Conservation (phyloP, 192 early-diverging fungal species). For the Backusella circina region DNA sequence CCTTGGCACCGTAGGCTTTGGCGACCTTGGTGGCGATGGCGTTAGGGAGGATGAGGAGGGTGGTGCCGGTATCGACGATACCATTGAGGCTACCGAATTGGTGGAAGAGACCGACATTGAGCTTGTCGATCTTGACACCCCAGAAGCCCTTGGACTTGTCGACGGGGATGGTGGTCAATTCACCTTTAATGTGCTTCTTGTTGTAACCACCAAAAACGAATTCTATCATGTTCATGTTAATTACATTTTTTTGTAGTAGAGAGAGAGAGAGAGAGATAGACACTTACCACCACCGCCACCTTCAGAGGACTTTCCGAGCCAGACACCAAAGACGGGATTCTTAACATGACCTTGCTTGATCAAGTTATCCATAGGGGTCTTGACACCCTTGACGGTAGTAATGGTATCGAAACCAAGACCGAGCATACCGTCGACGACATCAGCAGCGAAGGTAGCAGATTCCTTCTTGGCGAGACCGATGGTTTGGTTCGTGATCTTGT, state of each 20-base stretch:
- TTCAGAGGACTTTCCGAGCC: constrained; percentile 48
- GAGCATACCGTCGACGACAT: constrained; percentile 22
- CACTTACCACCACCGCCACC: constrained; percentile 21
- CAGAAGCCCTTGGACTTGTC: constrained; percentile 10
- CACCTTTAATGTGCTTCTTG: not conserved
- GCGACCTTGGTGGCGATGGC: constrained; percentile 46
- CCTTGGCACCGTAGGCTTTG: constrained; percentile 34
- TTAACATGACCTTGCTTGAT: constrained; percentile 50
- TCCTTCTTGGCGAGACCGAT: constrained; percentile 27
- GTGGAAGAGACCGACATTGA: not conserved
- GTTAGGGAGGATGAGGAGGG: constrained; percentile 57
- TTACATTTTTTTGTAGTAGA: no score
- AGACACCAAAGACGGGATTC: constrained; percentile 70
- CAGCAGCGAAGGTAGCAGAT: constrained; percentile 12
- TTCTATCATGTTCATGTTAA: not conserved
- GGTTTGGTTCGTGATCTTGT: constrained; percentile 27
- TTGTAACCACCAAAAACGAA: constrained; percentile 16
- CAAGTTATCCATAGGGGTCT: constrained; percentile 53
- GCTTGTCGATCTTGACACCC: not conserved
- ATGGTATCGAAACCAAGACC: constrained; percentile 33
- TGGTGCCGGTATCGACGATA: constrained; percentile 68
- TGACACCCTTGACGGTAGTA: constrained; percentile 17
- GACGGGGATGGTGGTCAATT: constrained; percentile 3
- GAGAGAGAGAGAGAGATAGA: no score
- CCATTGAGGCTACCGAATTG: not conserved